Conservation (phyloP, 495 filamentous ascomycete species). For the Entonaema liquescens region DNA sequence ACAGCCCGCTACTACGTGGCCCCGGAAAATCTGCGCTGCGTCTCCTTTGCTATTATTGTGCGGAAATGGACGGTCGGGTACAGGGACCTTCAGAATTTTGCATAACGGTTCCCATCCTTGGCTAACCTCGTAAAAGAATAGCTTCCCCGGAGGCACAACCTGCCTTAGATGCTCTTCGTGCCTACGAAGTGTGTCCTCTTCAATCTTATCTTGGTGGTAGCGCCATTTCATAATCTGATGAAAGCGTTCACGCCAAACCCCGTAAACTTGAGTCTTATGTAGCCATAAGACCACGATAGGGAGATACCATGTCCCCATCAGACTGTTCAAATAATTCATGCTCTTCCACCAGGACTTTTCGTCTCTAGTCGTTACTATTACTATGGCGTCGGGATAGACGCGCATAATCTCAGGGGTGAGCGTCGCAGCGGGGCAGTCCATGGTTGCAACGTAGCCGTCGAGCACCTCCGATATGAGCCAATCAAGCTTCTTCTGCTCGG, state of each 20-base stretch:
- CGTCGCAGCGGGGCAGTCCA: conserved; percentile 47
- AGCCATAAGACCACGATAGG: conserved; percentile 46
- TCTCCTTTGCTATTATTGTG: conserved; percentile 47
- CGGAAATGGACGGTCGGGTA: conserved; percentile 51
- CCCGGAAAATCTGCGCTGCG: conserved; percentile 38
- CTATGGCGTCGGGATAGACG: conserved; percentile 50
- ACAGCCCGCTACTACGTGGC: conserved; percentile 37
- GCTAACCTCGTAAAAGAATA: conserved; percentile 56
- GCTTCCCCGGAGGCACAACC: conserved; percentile 48
- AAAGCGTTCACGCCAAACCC: conserved; percentile 43
- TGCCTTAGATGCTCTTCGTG: conserved; percentile 50
- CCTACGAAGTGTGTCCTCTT: conserved; percentile 43
- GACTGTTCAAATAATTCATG: conserved; percentile 43
- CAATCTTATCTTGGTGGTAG: conserved; percentile 43
- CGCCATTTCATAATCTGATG: conserved; percentile 44
- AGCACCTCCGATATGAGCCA: conserved; percentile 45
- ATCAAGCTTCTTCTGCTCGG: conserved; percentile 46
- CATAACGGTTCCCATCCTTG: conserved; percentile 56
- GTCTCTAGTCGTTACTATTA: conserved; percentile 49
- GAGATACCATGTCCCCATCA: conserved; percentile 47
- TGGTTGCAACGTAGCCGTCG: conserved; percentile 51
- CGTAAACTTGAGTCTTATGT: conserved; percentile 43
- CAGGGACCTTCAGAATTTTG: conserved; percentile 48
- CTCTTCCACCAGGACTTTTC: conserved; percentile 47
- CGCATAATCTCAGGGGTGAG: conserved; percentile 50